Evolutionary conservation across 148 eudicot species (phyloP), one percentile per base, ranked within the genome.

Genomic region (Rhododendron henanense): DNA sequence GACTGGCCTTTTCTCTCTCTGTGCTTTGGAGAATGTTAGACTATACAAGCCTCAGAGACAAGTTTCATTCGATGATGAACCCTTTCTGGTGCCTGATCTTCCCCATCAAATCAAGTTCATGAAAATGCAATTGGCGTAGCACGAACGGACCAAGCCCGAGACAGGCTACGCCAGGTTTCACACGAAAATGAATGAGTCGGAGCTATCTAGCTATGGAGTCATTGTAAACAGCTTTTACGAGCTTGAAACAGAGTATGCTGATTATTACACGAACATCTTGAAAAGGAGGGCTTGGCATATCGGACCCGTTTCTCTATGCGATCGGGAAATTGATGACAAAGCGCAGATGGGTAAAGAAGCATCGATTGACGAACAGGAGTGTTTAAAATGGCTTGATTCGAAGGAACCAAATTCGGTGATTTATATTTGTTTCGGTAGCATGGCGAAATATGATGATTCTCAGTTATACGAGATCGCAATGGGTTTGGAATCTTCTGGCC

Each of bases 211-310:
- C 76, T 91, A 79, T 25, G 96, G 98, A 84, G 90, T 89, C 15
- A 83, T 95, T 9, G 84, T 90, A 1, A 94, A 95, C 67, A 94
- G 93, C 85, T 91, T 94, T 83, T 90, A 90, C 21, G 94, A 94
- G 91, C 90, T 94, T 3, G 96, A 94, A 86, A 89, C 92, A 1
- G 92, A 85, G 1, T 94, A 95, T 75, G 94, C 87, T 1, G 87
- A 90, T 44, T 81, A 90, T 39, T 91, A 84, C 78, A 88, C 81
- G 78, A 84, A 90, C 23, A 90, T 86, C 28, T 33, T 92, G 79
- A 90, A 91, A 10, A 88, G 89, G 50, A 90, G 84, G 67, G 87
- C 91, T 28, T 94, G 98, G 98, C 90, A 85, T 79, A 83, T 92
- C 0, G 96, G 98, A 18, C 96, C 96, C 0, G 84, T 94, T 82